Base-by-base conservation (phyloP, 495 filamentous ascomycete genomes). In the Evansstolkia leycettana region DNA sequence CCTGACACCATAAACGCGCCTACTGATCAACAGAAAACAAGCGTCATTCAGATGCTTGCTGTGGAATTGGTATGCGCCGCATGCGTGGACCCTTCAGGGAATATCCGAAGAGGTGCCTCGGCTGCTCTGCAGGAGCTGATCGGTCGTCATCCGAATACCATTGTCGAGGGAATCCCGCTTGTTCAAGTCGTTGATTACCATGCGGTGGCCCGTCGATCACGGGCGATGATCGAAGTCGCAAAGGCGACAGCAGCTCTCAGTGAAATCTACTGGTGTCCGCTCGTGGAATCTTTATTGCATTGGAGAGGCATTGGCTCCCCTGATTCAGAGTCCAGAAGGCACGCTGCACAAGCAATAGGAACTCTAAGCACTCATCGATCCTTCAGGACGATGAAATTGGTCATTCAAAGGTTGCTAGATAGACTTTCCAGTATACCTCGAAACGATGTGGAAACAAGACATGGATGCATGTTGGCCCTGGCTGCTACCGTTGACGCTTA, bases 61-160 rank as follows among this genome's bases (percentile, higher is more conserved):
- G 75, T 76, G 0, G 76, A 90, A 44, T 66, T 99, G 7, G 69
- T 93, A 1, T 72, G 78, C 18, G 74, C 84, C 1, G 87, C 87
- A 5, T 90, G 80, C 43, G 65, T 95, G 9, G 90, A 99, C 53
- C 78, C 89, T 1, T 73, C 82, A 13, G 88, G 92, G 7, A 99
- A 96, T 39, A 92, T 96, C 41, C 71, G 90, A 26, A 72, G 90
- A 33, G 92, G 87, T 2, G 78, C 87, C 15, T 95, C 89, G 13
- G 90, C 90, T 31, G 90, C 90, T 11, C 57, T 99, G 24, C 90
- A 99, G 50, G 90, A 99, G 53, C 65, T 96, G 12, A 81, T 95
- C 36, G 90, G 90, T 4, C 74, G 90, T 10, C 89, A 99, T 54
- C 87, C 90, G 3, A 77, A 93, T 39, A 84, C 69, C 0, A 75